Conservation (phyloP, 805 yeast genomes). For the Starmera amethionina region DNA sequence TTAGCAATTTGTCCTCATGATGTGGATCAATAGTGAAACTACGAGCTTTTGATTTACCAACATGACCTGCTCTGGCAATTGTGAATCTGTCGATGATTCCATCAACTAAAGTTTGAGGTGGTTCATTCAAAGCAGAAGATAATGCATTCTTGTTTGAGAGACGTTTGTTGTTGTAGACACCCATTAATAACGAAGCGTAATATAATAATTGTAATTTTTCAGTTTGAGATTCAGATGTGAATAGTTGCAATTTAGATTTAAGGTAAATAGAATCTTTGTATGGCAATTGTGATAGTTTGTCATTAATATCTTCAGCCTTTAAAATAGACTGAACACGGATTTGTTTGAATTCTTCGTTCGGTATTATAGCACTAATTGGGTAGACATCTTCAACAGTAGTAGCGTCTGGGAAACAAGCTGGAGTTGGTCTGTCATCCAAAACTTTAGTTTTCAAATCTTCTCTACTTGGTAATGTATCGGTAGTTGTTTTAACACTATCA, state of each 20-base stretch:
- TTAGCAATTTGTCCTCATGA: conserved; percentile 76
- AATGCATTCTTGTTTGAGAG: conserved; percentile 48
- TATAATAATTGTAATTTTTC: conserved; percentile 62
- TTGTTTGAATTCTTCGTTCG: conserved; percentile 49
- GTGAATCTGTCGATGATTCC: conserved; percentile 68
- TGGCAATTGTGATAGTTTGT: conserved; percentile 53
- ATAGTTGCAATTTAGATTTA: conserved; percentile 31
- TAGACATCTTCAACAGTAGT: conserved; percentile 75
- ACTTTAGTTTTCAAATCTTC: conserved; percentile 48
- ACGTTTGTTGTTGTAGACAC: conserved; percentile 69
- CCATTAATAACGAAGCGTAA: conserved; percentile 71
- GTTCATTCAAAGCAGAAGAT: conserved; percentile 50
- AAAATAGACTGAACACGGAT: conserved; percentile 57
- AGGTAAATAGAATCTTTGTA: conserved; percentile 48
- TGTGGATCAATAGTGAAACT: conserved; percentile 80
- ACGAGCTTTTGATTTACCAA: conserved; percentile 68
- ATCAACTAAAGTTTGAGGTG: conserved; percentile 67
- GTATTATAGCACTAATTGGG: conserved; percentile 62
- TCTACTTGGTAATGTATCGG: conserved; percentile 65
- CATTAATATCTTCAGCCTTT: conserved; percentile 39
- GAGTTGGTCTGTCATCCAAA: conserved; percentile 73
- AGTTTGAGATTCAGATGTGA: conserved; percentile 35
- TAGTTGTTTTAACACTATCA: conserved; percentile 63
- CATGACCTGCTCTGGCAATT: conserved; percentile 47
- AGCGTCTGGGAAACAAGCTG: conserved; percentile 69